phyloP scores from a whole-genome alignment of 2,329 filamentous ascomycete species.

The Metarhizium brunneum region DNA sequence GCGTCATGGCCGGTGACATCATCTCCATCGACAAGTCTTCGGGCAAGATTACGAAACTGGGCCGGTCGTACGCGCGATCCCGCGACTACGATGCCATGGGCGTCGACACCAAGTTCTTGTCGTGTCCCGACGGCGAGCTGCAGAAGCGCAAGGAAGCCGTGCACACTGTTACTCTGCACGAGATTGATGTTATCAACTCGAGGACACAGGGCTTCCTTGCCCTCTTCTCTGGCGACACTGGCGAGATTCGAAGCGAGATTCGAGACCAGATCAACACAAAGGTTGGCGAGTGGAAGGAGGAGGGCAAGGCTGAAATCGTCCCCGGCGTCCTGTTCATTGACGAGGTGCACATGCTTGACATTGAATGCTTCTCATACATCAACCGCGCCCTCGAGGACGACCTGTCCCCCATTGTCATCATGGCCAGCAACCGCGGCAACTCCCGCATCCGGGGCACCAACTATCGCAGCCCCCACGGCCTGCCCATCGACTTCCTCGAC shows the following conservation, averaged over 20 bases:
- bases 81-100: slow-evolving; percentile 99
- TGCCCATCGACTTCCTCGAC: slow-evolving; percentile 93
- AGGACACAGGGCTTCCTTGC: slow-evolving; percentile 96
- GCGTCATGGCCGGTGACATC: slow-evolving; percentile 96
- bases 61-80: slow-evolving; percentile 86
- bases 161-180: slow-evolving; percentile 92
- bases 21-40: slow-evolving; percentile 98
- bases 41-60: slow-evolving; percentile 95
- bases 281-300: slow-evolving; percentile 97
- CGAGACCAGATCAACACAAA: slow-evolving; percentile 99
- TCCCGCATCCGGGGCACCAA: slow-evolving; percentile 88
- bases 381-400: slow-evolving; percentile 94
- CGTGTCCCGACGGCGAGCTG: slow-evolving; percentile 93
- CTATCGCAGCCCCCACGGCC: slow-evolving; percentile 85
- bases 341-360: slow-evolving; percentile 99
- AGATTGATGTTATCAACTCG: slow-evolving; percentile 99
- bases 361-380: slow-evolving; percentile 98
- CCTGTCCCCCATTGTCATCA: slow-evolving; percentile 93
- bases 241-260: slow-evolving; percentile 94
- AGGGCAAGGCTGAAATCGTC: slow-evolving; percentile 97
- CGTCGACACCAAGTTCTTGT: slow-evolving; percentile 93
- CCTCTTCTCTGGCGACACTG: slow-evolving; percentile 94
- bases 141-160: slow-evolving; percentile 96
- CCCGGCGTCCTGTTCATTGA: slow-evolving; percentile 98
- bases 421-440: slow-evolving; percentile 94